Conservation (phyloP, 768 basidiomycete species). For the Panaeolus cyanescens region DNA sequence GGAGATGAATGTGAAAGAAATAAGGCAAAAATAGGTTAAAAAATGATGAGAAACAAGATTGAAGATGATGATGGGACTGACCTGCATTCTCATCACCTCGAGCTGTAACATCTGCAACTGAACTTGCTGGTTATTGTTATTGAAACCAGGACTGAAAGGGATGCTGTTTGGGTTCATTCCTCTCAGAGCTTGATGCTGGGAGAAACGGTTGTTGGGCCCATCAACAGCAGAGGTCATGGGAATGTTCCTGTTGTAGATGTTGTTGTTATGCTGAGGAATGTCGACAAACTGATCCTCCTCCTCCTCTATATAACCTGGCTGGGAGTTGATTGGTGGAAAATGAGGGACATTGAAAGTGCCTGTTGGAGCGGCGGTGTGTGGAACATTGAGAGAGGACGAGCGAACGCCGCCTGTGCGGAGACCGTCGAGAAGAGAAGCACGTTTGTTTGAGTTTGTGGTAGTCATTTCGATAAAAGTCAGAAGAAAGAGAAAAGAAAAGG, state of each 20-base stretch:
- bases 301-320: constrained; percentile 49
- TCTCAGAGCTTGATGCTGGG: constrained; percentile 57
- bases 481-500: too few relatives aligned
- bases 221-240: constrained; percentile 78
- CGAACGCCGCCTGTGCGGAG: constrained; percentile 91
- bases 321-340: constrained; percentile 48
- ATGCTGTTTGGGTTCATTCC: constrained; percentile 55
- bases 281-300: constrained; percentile 65
- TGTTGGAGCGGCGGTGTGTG: constrained; percentile 69
- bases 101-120: constrained; percentile 88
- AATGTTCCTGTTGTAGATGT: constrained; percentile 50
- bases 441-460: constrained; percentile 52
- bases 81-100: constrained; percentile 82
- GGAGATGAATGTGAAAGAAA: constrained; percentile 1
- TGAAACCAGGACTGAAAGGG: constrained; percentile 56
- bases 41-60: constrained; percentile 11
- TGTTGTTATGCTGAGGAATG: constrained; percentile 38
- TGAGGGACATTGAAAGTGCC: constrained; percentile 67
- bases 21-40: constrained; percentile 5
- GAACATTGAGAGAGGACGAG: constrained; percentile 60
- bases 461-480: constrained; percentile 40
- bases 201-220: constrained; percentile 64
- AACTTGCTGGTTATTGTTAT: constrained; percentile 38
- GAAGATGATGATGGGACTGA: constrained; percentile 28
- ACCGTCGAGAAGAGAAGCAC: constrained; percentile 85